These are phyloP conservation scores for Linnemannia elongata DNA, from an alignment of 192 early-diverging fungal genomes.

Conservation along the genomic window DNA sequence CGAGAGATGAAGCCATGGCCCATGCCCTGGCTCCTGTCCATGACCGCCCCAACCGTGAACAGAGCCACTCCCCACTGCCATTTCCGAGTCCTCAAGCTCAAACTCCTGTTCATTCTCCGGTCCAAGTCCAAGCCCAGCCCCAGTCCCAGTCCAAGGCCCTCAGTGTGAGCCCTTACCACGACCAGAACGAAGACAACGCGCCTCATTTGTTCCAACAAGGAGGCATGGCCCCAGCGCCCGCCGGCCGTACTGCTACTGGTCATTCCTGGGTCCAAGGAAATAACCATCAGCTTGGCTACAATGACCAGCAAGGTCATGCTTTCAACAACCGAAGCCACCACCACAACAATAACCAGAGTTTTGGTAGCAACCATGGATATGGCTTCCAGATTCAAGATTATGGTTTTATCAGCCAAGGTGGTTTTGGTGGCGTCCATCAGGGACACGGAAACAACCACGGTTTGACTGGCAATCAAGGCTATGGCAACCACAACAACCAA, in stretches of 20 bases:
- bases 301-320: background rate
- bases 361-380: too few species aligned
- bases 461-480: background rate
- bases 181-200: background rate
- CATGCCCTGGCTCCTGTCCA: too few species aligned
- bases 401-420: too few species aligned
- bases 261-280: background rate
- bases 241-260: too few species aligned
- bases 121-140: background rate
- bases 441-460: background rate
- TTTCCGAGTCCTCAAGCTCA: background rate
- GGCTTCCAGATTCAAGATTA: too few species aligned
- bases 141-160: background rate
- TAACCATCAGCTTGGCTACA: background rate
- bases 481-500: background rate
- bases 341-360: background rate
- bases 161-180: background rate
- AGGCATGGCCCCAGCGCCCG: background rate
- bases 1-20: too few species aligned
- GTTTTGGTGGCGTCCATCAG: background rate
- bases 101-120: background rate
- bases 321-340: background rate
- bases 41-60: background rate
- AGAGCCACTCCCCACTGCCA: background rate
- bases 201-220: background rate